These are phyloP conservation scores for Penicillium canescens DNA, from an alignment of 495 filamentous ascomycete species.

Conservation along the genomic window DNA sequence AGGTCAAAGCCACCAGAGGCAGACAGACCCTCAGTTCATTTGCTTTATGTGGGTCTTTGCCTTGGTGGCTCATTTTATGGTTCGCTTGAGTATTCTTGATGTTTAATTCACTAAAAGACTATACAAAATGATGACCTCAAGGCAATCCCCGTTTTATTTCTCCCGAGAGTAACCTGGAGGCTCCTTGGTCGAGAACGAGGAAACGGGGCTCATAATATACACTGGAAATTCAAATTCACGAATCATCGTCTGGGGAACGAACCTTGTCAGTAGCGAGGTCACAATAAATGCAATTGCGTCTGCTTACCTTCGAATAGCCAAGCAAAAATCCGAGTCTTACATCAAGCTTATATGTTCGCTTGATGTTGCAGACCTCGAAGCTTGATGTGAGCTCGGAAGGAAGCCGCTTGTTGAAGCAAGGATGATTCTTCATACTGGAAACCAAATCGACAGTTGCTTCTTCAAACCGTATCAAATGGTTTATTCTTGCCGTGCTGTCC, in stretches of 20 bases:
- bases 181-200: background rate
- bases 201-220: background rate
- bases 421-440: background rate
- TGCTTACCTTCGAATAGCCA: background rate
- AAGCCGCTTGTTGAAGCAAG: background rate
- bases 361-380: slow-evolving; percentile 9
- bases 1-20: no score
- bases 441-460: background rate
- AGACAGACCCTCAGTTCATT: no score
- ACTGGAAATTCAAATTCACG: slow-evolving; percentile 2
- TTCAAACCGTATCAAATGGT: background rate
- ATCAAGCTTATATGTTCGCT: background rate
- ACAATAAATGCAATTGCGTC: background rate
- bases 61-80: no score
- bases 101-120: no score
- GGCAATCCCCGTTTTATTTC: no score
- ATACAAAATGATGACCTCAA: no score
- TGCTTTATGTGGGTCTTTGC: no score
- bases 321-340: background rate
- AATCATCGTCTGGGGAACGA: background rate
- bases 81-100: no score
- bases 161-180: no score
- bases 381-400: background rate
- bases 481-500: slow-evolving; percentile 1
- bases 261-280: background rate